Conservation (phyloP, 2,329 filamentous ascomycete species). For the Claviceps cyperi region DNA sequence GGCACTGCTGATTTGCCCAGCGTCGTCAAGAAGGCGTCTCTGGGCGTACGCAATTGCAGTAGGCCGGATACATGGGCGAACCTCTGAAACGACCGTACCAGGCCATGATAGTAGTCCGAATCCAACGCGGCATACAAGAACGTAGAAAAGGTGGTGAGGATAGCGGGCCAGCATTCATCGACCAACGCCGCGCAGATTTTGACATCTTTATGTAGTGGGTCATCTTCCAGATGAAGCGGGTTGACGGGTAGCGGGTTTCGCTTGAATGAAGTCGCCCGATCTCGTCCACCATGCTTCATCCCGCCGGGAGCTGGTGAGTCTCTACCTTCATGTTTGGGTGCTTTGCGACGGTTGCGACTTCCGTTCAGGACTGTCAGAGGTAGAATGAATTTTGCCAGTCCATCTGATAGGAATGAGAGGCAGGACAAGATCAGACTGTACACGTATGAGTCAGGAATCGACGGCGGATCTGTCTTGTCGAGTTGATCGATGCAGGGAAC, state of each 20-base stretch:
- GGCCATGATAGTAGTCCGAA: conserved; percentile 80
- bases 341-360: conserved; percentile 35
- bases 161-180: conserved; percentile 87
- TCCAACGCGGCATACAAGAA: conserved; percentile 88
- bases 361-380: conserved; percentile 79
- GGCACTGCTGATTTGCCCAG: conserved; percentile 88
- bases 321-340: conserved; percentile 27
- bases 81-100: conserved; percentile 88
- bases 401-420: conserved; percentile 80
- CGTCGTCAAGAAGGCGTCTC: conserved; percentile 90
- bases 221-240: conserved; percentile 60
- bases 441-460: conserved; percentile 81
- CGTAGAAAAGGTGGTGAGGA: conserved; percentile 87
- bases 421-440: conserved; percentile 83
- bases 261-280: conserved; percentile 53
- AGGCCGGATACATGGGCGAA: conserved; percentile 90
- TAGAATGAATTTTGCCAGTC: conserved; percentile 81
- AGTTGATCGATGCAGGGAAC: conserved; percentile 86
- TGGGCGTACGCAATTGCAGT: conserved; percentile 66
- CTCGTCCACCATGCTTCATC: conserved; percentile 23
- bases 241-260: conserved; percentile 72
- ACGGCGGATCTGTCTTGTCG: conserved; percentile 76
- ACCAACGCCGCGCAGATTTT: conserved; percentile 69
- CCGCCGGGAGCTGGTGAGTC: conserved; percentile 26
- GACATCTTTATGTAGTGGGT: conserved; percentile 57